phyloP scores from a whole-genome alignment of 495 filamentous ascomycete genomes.

The Aspergillus campestris region DNA sequence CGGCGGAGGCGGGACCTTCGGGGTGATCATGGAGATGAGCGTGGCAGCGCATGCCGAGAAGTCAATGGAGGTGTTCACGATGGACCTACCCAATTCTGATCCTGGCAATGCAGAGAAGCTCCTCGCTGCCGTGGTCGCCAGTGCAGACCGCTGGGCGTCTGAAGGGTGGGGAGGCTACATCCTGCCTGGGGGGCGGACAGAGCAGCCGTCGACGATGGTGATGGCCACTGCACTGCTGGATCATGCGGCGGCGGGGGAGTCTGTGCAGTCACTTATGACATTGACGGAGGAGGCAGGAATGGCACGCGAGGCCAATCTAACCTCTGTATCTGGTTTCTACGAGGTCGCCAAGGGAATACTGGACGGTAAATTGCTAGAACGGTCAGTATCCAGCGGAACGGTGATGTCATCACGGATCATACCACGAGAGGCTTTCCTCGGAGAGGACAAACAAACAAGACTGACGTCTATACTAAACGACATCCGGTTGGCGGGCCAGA shows the following conservation, averaged over 20 bases:
- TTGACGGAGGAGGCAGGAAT: not conserved
- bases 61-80: conserved; percentile 19
- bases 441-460: conserved; percentile 3
- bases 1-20: conserved; percentile 46
- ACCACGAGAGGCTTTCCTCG: conserved; percentile 3
- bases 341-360: not conserved
- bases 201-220: not conserved
- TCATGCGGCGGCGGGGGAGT: conserved; percentile 1
- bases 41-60: conserved; percentile 20
- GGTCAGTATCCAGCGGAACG: not conserved
- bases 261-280: conserved; percentile 8
- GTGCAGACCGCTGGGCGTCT: conserved; percentile 28
- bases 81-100: conserved; percentile 22
- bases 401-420: conserved; percentile 8
- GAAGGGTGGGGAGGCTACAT: conserved; percentile 39
- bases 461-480: conserved; percentile 4
- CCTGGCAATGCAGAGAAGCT: conserved; percentile 9
- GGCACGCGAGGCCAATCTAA: not conserved
- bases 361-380: not conserved
- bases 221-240: conserved; percentile 10
- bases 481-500: not conserved
- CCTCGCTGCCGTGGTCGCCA: conserved; percentile 23
- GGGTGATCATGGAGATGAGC: conserved; percentile 30
- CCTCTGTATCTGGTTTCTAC: not conserved
- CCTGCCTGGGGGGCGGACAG: conserved; percentile 1